Evolutionary conservation across 306 rosid species (phyloP).

Genomic region (Neltuma alba): DNA sequence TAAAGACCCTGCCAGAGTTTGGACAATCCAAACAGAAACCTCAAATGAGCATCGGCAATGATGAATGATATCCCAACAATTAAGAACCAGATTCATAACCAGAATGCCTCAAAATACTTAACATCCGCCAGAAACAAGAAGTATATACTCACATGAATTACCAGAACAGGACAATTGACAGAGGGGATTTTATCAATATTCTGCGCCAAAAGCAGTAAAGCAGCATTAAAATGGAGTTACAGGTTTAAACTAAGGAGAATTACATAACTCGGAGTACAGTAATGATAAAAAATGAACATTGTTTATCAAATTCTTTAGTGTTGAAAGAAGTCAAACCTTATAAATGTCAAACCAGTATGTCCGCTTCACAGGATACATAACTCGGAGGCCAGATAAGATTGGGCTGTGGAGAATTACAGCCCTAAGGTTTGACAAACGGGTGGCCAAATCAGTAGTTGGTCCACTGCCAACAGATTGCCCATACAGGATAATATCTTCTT

Average conservation of each 20-base stretch:
- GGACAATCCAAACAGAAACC: conserved; percentile 17
- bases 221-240: conserved; percentile 20
- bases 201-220: conserved; percentile 55
- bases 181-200: conserved; percentile 87
- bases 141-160: conserved; percentile 87
- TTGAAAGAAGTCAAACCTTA: conserved; percentile 59
- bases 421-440: conserved; percentile 73
- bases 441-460: conserved; percentile 90
- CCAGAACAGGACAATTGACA: conserved; percentile 84
- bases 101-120: conserved; percentile 2
- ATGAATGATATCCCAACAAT: conserved; percentile 6
- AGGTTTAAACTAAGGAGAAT: background rate
- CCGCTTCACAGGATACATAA: conserved; percentile 95
- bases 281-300: background rate
- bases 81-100: conserved; percentile 3
- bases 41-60: conserved; percentile 20
- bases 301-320: background rate
- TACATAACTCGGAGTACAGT: background rate
- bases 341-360: conserved; percentile 97
- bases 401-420: conserved; percentile 98
- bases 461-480: conserved; percentile 99
- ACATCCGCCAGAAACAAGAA: conserved; percentile 14
- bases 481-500: conserved; percentile 90
- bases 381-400: conserved; percentile 91
- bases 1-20: background rate